Base-by-base conservation (phyloP, 495 filamentous ascomycete genomes). In the Penicillium simplicissimum region DNA sequence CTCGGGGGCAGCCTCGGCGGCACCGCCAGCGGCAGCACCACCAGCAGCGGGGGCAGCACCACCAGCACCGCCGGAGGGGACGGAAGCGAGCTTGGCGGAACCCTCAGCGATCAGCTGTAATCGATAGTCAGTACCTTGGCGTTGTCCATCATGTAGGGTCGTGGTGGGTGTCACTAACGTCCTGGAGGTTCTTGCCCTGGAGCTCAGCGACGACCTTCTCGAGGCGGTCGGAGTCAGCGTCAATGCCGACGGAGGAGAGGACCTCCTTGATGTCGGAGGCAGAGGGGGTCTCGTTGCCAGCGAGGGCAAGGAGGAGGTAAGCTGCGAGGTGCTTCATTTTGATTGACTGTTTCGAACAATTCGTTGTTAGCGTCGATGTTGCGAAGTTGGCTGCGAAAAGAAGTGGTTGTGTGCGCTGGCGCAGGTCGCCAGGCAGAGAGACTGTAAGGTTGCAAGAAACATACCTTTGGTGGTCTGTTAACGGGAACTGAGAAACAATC, bases 271-370 rank as follows among this genome's bases (percentile, higher is more conserved):
- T 82, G 74, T 99, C 93, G 58, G 81, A 81, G 64, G 89, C 91
- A 54, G 91, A 93, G 67, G 95, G 95, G 55, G 86, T 87, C 82
- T 85, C 82, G 85, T 98, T 98, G 82, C 95, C 95, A 74, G 85
- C 95, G 68, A 98, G 87, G 83, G 82, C 82, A 80, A 97, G 89
- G 76, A 98, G 95, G 71, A 98, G 91, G 88, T 96, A 98, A 74
- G 95, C 93, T 76, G 95, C 96, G 82, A 98, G 90, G 83, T 98
- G 88, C 93, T 98, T 98, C 95, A 98, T 98, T 91, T 88, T 94
- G 82, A 80, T 72, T 47, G 64, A 61, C 68, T 79, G 58, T 58
- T 48, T 15, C 48, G 11, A n/a, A 34, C 59, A 63, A 59, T 28
- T 64, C 10, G 23, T 56, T 45, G 60, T 69, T 45, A 67, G 67